Percentiles rank a stretch among this genome's conserved stretches.
These are phyloP conservation scores for Coniosporium tulheliwenetii DNA, from an alignment of 2,329 filamentous ascomycete species.

Conservation along the genomic window DNA sequence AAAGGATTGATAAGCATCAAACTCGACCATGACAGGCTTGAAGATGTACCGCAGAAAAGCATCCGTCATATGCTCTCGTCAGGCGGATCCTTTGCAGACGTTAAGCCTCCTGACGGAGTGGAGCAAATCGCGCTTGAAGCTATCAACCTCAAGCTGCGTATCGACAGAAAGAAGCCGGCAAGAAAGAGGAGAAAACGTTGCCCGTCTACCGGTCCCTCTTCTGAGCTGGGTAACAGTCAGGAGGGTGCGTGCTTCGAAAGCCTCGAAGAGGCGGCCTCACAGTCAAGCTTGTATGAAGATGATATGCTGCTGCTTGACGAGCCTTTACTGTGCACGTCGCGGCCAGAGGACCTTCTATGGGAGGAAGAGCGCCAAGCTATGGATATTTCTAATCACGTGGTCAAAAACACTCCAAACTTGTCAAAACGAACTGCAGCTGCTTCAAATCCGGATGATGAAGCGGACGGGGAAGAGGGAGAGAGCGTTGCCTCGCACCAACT, in stretches of 20 bases:
- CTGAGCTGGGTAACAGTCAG: too few relatives aligned
- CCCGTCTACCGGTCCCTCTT: too few relatives aligned
- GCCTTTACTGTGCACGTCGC: too few relatives aligned
- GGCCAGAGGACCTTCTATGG: too few relatives aligned
- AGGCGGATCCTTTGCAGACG: slow-evolving; percentile 12
- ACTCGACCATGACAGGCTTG: slow-evolving; percentile 7
- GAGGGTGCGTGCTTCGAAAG: too few relatives aligned
- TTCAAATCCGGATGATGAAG: neutral
- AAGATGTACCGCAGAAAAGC: slow-evolving; percentile 2
- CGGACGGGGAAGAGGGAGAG: neutral
- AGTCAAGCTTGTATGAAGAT: too few relatives aligned
- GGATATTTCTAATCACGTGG: too few relatives aligned
- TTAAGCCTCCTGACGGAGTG: slow-evolving; percentile 16
- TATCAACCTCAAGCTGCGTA: slow-evolving; percentile 11
- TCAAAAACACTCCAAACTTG: slow-evolving; percentile 2
- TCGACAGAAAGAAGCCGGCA: too few relatives aligned
- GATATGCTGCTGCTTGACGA: too few relatives aligned
- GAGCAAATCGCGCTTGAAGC: slow-evolving; percentile 10
- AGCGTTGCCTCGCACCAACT: neutral
- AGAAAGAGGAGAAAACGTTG: too few relatives aligned
- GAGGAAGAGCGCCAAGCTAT: too few relatives aligned
- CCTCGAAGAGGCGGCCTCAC: too few relatives aligned
- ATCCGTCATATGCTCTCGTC: slow-evolving; percentile 10
- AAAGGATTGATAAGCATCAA: slow-evolving; percentile 9
- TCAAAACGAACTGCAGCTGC: neutral